Percentiles rank a stretch among this genome's conserved stretches.
Conservation (phyloP, 345 rosid genomes). For the Gossypium ekmanianum region DNA sequence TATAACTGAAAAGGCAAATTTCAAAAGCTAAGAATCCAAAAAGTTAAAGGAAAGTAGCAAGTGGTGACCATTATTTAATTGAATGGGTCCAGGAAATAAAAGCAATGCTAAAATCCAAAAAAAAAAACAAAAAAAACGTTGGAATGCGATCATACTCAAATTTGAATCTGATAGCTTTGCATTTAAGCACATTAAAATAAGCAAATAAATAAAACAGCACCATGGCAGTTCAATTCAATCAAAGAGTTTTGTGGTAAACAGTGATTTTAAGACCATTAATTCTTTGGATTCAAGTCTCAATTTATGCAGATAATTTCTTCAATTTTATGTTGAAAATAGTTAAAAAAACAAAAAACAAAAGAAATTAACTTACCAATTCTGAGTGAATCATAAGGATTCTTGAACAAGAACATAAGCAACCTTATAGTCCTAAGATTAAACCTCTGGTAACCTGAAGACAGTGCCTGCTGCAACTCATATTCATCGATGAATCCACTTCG, state of each 20-base stretch:
- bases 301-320: background rate
- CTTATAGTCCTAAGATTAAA: slow-evolving; percentile 49
- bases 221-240: background rate
- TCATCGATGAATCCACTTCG: slow-evolving; percentile 66
- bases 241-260: background rate
- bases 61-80: background rate
- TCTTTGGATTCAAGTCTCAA: background rate
- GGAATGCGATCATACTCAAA: background rate
- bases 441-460: slow-evolving; percentile 45
- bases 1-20: no score
- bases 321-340: background rate
- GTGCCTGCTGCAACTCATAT: slow-evolving; percentile 54
- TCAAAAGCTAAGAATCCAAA: background rate
- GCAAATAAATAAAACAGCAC: no score
- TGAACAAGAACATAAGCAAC: slow-evolving; percentile 64
- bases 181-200: no score
- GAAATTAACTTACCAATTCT: slow-evolving; percentile 37
- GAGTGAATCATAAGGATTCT: slow-evolving; percentile 43
- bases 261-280: background rate
- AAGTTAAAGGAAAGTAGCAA: background rate
- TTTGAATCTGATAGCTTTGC: no score
- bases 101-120: background rate
- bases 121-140: background rate
- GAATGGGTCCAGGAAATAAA: background rate
- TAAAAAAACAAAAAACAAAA: background rate